A percentile compares a stretch with the other conserved stretches of the same genome.
phyloP scores from a whole-genome alignment of 2,329 filamentous ascomycete genomes.

The Penicillium sp. region DNA sequence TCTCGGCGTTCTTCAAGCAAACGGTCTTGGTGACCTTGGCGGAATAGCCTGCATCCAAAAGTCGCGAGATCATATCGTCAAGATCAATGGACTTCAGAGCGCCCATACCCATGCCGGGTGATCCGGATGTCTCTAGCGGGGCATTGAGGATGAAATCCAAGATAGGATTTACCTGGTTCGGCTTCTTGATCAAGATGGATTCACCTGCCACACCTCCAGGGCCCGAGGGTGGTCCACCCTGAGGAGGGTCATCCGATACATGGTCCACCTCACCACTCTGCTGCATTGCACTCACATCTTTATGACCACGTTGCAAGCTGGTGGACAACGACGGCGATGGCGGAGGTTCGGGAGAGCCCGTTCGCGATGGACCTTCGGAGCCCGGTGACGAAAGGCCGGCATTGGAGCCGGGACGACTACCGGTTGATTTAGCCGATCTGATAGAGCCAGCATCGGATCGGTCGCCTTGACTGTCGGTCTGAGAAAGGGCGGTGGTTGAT shows the following conservation, averaged over 20 bases:
- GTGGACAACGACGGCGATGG: constrained; percentile 86
- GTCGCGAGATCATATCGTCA: constrained; percentile 94
- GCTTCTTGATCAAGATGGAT: constrained; percentile 85
- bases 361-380: constrained; percentile 52
- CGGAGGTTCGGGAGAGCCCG: constrained; percentile 64
- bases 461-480: constrained; percentile 61
- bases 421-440: constrained; percentile 59
- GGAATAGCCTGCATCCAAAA: constrained; percentile 92
- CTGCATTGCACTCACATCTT: constrained; percentile 80
- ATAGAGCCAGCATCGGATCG: constrained; percentile 76
- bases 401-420: constrained; percentile 51
- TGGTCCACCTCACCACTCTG: constrained; percentile 89
- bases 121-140: constrained; percentile 48
- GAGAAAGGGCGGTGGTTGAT: constrained; percentile 68
- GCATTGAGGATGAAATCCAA: constrained; percentile 54
- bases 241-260: constrained; percentile 87
- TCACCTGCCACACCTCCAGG: constrained; percentile 74
- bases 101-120: constrained; percentile 75
- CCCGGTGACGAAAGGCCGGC: constrained; percentile 37
- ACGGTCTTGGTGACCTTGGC: constrained; percentile 98
- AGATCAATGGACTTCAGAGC: constrained; percentile 92
- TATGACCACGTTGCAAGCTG: constrained; percentile 72
- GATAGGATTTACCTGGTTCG: constrained; percentile 71
- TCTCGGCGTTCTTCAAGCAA: constrained; percentile 96
- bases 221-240: constrained; percentile 62